Evolutionary conservation across 2,329 filamentous ascomycete species (phyloP).

Genomic region (Trichophaea hybrida): DNA sequence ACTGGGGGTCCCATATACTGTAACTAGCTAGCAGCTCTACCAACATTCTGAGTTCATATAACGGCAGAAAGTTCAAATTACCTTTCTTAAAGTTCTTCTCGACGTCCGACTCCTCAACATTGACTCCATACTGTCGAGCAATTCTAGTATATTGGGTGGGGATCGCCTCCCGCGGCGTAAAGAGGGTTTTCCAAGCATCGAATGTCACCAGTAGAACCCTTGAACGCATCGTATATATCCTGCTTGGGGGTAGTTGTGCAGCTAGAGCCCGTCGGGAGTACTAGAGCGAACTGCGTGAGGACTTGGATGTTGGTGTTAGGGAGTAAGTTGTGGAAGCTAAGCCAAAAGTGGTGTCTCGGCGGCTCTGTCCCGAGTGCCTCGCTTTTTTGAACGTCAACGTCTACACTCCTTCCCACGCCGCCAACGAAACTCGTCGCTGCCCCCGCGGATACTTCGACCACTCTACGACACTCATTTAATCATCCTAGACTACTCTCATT

Average conservation of each 20-base stretch:
- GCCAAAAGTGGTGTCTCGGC: too few relatives aligned
- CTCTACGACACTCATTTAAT: too few relatives aligned
- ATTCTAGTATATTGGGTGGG: constrained; percentile 41
- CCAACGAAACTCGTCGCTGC: neutral
- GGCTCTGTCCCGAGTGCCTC: neutral
- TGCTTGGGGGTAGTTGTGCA: too few relatives aligned
- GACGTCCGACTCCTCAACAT: constrained; percentile 33
- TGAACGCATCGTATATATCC: constrained; percentile 7
- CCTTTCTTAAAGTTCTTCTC: constrained; percentile 32
- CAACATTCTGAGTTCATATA: neutral
- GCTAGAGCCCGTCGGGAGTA: too few relatives aligned
- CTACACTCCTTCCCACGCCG: neutral
- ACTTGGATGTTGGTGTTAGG: too few relatives aligned
- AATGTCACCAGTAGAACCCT: constrained; percentile 44
- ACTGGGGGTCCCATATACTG: neutral
- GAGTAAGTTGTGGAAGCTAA: too few relatives aligned
- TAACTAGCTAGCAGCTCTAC: neutral
- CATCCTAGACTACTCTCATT: too few relatives aligned
- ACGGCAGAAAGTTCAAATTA: constrained; percentile 15
- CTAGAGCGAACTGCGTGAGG: too few relatives aligned
- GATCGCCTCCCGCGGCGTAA: constrained; percentile 39
- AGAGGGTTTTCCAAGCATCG: constrained; percentile 53
- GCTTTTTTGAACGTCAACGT: neutral
- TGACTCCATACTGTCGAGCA: constrained; percentile 39
- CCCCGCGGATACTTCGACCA: neutral